These are phyloP conservation scores for Ceratopteris richardii DNA, from an alignment of 75 land plant species.

Conservation along the genomic window DNA sequence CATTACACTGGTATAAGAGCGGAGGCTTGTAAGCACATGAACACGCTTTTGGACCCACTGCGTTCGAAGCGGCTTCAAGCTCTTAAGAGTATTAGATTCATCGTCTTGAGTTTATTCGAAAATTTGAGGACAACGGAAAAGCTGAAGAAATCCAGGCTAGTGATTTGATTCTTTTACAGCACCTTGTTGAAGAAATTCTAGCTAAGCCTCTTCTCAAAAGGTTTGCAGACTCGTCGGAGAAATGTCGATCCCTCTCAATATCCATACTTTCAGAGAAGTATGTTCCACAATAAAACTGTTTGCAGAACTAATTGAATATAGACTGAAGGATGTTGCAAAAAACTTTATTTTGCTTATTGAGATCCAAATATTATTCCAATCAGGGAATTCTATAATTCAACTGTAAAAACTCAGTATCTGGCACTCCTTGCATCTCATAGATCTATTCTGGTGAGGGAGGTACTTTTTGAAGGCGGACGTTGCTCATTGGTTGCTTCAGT, in stretches of 20 bases:
- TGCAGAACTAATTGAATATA: constrained; percentile 16
- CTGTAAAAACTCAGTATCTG: constrained; percentile 34
- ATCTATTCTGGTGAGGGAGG: constrained; percentile 18
- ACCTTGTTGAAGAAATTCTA: constrained; percentile 15
- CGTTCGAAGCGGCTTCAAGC: not conserved
- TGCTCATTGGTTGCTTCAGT: constrained; percentile 31
- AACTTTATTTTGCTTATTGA: constrained; percentile 24
- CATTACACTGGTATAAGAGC: too few species aligned
- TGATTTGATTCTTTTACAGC: not conserved
- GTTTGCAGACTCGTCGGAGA: constrained; percentile 30
- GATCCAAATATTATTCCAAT: constrained; percentile 40
- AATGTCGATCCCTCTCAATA: constrained; percentile 26
- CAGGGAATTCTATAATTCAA: constrained; percentile 23
- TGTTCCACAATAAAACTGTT: constrained; percentile 19
- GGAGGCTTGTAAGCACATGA: constrained; percentile 1
- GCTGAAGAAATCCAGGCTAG: not conserved
- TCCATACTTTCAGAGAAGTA: constrained; percentile 14
- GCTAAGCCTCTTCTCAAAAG: constrained; percentile 27
- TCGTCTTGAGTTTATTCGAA: not conserved
- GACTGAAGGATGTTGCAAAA: constrained; percentile 25
- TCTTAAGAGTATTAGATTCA: not conserved
- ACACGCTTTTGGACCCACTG: not conserved
- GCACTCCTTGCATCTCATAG: constrained; percentile 32
- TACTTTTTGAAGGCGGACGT: constrained; percentile 15
- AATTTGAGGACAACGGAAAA: not conserved